These are phyloP conservation scores for Fusarium sp. DNA, from an alignment of 2,329 filamentous ascomycete genomes.

Conservation along the genomic window DNA sequence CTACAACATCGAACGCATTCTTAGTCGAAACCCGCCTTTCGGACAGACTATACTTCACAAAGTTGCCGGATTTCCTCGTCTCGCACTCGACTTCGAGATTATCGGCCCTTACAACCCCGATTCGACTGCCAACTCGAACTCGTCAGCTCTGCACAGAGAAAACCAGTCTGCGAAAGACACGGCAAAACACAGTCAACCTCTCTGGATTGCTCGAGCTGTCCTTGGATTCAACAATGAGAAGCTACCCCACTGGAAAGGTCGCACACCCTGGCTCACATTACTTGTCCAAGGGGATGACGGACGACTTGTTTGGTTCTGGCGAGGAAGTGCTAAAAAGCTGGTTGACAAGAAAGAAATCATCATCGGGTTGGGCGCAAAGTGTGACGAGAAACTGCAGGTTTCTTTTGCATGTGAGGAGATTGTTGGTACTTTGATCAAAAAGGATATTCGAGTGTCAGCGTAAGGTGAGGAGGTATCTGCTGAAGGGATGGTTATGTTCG, in stretches of 20 bases:
- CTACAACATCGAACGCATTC: conserved; percentile 77
- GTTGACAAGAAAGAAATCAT: conserved; percentile 65
- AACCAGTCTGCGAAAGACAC: not conserved
- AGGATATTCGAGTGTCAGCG: conserved; percentile 30
- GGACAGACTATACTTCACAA: conserved; percentile 74
- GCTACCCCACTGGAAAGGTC: conserved; percentile 70
- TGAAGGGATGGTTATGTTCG: not conserved
- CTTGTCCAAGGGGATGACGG: conserved; percentile 68
- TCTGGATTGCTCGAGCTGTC: conserved; percentile 65
- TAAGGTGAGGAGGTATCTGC: not conserved
- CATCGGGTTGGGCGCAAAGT: conserved; percentile 63
- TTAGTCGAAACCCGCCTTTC: conserved; percentile 85
- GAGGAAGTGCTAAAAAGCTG: conserved; percentile 71
- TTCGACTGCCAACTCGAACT: not conserved
- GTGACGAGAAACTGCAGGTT: conserved; percentile 65
- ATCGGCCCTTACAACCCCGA: conserved; percentile 24
- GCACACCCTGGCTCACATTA: conserved; percentile 75
- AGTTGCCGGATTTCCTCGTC: conserved; percentile 74
- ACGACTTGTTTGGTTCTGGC: conserved; percentile 73
- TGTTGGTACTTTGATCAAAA: conserved; percentile 64
- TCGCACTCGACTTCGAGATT: conserved; percentile 54
- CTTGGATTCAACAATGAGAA: conserved; percentile 76
- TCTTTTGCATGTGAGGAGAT: conserved; percentile 89
- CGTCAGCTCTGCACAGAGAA: not conserved
- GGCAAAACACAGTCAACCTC: not conserved